A percentile compares a stretch with the other conserved stretches of the same genome.
Evolutionary conservation across 2,329 filamentous ascomycete species (phyloP).

Genomic region (Microcera coccophila): DNA sequence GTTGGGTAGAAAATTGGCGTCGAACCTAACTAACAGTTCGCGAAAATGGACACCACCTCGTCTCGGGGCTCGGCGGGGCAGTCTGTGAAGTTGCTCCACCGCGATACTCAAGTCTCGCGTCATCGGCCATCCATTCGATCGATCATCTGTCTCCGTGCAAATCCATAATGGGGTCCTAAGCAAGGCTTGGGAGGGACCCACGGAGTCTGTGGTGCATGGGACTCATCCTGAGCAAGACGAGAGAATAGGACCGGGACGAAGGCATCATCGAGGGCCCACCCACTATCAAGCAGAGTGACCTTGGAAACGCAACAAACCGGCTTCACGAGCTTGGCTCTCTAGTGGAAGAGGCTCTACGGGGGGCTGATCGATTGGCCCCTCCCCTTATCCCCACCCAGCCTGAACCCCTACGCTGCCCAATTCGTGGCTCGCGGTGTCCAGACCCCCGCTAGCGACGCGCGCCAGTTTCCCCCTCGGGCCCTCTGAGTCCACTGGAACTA

Average conservation of each 20-base stretch:
- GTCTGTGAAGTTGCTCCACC: constrained; percentile 13
- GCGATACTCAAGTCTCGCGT: constrained; percentile 19
- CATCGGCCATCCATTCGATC: constrained; percentile 8
- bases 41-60: constrained; percentile 12
- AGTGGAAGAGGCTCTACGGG: constrained; percentile 6
- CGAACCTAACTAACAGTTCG: constrained; percentile 10
- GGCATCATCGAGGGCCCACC: constrained; percentile 22
- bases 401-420: too few relatives aligned
- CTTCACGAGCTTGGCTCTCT: constrained; percentile 7
- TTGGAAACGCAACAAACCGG: constrained; percentile 13
- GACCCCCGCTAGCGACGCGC: constrained; percentile 7
- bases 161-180: background rate
- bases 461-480: constrained; percentile 2
- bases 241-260: constrained; percentile 8
- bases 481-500: background rate
- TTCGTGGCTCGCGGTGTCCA: constrained; percentile 13
- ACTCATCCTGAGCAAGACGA: too few relatives aligned
- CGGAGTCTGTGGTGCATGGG: too few relatives aligned
- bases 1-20: constrained; percentile 2
- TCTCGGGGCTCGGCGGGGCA: constrained; percentile 10
- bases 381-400: constrained; percentile 17
- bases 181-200: too few relatives aligned
- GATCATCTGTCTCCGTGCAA: background rate
- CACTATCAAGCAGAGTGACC: too few relatives aligned
- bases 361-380: constrained; percentile 17